Evolutionary conservation across 495 filamentous ascomycete species (phyloP), one percentile per base, ranked within the genome.

Genomic region (Penicillium goetzii): DNA sequence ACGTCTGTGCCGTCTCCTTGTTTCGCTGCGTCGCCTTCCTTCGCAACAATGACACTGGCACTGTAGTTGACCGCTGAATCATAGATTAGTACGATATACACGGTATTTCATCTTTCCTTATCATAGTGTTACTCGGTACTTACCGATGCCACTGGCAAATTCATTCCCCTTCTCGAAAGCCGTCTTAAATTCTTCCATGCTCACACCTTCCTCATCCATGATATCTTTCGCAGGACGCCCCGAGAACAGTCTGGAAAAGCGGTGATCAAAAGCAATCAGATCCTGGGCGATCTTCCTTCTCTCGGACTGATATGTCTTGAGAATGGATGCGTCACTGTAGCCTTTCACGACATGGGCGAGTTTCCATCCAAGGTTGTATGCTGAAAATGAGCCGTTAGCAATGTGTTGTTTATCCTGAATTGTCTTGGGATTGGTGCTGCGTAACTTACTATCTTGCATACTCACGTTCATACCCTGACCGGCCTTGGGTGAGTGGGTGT

Each of bases 291-390:
- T 81, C n/a, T 73, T 69, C 23, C 80, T 79, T 32, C 89, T 78
- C 68, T 92, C 90, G 1, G 77, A 69, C 64, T 64, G 28, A 47
- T 91, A 92, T 0, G 89, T 91, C 28, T 75, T 73, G 1, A 93
- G 77, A 33, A 92, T 81, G 0, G 75, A 76, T 1, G 75, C 78
- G 9, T 78, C 68, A 3, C 76, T 71, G 36, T 84, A 78, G 10
- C 80, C 84, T 28, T 84, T 84, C 55, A 85, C 75, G 2, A 89
- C 88, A 36, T 83, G 73, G 0, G 83, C 81, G 25, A 93, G 77
- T 72, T 93, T 93, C 89, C 90, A 92, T 30, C 87, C 89, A 1
- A 92, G 82, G 59, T 92, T 92, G 71, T 86, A 90, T 0, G 88
- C 81, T 71, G 51, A 52, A 51, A 28, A 1, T 5, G 28, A 28